Evolutionary conservation across 345 rosid genomes (phyloP).

Genomic region (Ceriops tagal): DNA sequence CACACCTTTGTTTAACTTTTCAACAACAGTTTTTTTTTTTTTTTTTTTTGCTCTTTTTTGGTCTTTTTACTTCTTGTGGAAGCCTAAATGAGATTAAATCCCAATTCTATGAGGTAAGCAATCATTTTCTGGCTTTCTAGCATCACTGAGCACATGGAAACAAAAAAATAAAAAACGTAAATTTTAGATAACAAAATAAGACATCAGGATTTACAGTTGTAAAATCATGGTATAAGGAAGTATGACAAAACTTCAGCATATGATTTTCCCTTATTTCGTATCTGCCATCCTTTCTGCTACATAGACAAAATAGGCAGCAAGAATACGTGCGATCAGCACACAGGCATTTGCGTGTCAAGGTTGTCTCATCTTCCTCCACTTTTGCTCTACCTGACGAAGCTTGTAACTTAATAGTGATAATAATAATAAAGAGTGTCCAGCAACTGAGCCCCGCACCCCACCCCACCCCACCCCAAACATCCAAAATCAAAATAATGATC

Average conservation of each 20-base stretch:
- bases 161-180: neutral
- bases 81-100: neutral
- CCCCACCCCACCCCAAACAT: no score
- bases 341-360: neutral
- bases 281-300: neutral
- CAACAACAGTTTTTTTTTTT: neutral
- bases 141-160: neutral
- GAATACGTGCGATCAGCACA: neutral
- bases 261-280: no score
- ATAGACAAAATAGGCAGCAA: neutral
- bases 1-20: constrained; percentile 35
- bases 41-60: neutral
- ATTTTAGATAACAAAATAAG: neutral
- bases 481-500: no score
- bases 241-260: no score
- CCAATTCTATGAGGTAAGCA: constrained; percentile 4
- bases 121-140: constrained; percentile 20
- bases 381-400: constrained; percentile 3
- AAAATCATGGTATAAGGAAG: no score
- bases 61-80: neutral
- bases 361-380: neutral
- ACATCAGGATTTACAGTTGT: no score
- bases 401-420: neutral
- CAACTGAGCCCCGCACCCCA: no score
- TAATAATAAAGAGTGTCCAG: neutral